A percentile compares a stretch with the other conserved stretches of the same genome.
phyloP scores from a whole-genome alignment of 352 stramenopile species.

The Globisporangium splendens region DNA sequence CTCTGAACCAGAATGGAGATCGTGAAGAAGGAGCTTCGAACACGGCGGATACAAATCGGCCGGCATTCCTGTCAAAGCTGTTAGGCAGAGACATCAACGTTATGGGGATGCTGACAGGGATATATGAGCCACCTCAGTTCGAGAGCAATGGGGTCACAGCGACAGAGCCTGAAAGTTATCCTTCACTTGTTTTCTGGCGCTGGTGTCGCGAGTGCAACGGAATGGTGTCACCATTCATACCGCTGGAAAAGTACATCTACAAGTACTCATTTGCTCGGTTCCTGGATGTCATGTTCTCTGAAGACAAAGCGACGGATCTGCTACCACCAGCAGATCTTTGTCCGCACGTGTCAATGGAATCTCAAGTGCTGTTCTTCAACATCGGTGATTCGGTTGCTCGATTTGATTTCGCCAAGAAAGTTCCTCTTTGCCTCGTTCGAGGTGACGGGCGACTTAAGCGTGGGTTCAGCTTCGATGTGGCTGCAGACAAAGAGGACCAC shows the following conservation, averaged over 20 bases:
- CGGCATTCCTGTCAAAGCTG: constrained; percentile 20
- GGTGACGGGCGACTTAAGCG: constrained; percentile 2
- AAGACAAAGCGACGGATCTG: constrained; percentile 47
- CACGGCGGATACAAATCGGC: constrained; percentile 13
- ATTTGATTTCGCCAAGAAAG: constrained; percentile 51
- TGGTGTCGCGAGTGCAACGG: constrained; percentile 94
- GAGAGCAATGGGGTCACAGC: constrained; percentile 11
- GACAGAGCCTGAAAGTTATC: constrained; percentile 30
- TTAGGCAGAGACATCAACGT: constrained; percentile 44
- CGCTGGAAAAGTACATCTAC: constrained; percentile 90
- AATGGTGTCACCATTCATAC: constrained; percentile 90
- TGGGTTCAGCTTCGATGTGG: neutral
- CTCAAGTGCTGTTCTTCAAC: constrained; percentile 81
- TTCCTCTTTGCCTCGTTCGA: constrained; percentile 32
- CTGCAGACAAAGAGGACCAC: constrained; percentile 12
- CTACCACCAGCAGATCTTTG: constrained; percentile 21
- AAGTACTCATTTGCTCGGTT: constrained; percentile 98
- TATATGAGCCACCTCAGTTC: constrained; percentile 24
- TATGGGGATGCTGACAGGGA: constrained; percentile 33
- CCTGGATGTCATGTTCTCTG: constrained; percentile 95
- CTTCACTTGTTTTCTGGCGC: constrained; percentile 94
- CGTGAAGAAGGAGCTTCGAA: constrained; percentile 14
- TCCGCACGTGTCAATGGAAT: constrained; percentile 45
- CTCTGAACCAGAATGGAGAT: constrained; percentile 35
- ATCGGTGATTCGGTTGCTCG: constrained; percentile 68